Evolutionary conservation across 805 yeast species (phyloP).

Genomic region (Saccharomycodes ludwigii): DNA sequence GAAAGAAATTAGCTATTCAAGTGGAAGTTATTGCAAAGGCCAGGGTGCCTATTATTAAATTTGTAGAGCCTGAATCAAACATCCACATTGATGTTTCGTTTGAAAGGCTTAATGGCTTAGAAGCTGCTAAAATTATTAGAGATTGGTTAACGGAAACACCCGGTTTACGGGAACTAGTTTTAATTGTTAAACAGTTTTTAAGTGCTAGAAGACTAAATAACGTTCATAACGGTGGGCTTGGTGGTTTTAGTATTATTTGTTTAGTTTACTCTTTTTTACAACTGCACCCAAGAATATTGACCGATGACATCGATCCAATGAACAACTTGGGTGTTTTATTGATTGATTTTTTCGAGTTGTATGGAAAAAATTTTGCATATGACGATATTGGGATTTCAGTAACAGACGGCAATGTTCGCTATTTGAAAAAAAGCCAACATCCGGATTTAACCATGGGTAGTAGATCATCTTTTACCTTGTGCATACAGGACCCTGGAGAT

Average conservation of each 20-base stretch:
- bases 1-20: constrained; percentile 47
- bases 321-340: constrained; percentile 77
- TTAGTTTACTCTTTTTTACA: constrained; percentile 65
- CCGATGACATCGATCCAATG: constrained; percentile 51
- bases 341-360: constrained; percentile 85
- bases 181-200: constrained; percentile 76
- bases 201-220: constrained; percentile 67
- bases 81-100: constrained; percentile 85
- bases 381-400: constrained; percentile 65
- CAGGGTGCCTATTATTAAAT: constrained; percentile 88
- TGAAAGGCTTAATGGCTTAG: constrained; percentile 71
- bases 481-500: constrained; percentile 86
- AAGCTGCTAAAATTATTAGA: constrained; percentile 67
- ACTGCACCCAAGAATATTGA: constrained; percentile 65
- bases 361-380: constrained; percentile 82
- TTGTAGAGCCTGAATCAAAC: constrained; percentile 57
- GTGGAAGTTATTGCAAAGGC: constrained; percentile 84
- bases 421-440: constrained; percentile 44
- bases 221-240: constrained; percentile 88
- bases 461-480: constrained; percentile 47
- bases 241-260: constrained; percentile 90
- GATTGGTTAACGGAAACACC: constrained; percentile 64
- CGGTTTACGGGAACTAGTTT: constrained; percentile 69
- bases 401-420: constrained; percentile 40
- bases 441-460: constrained; percentile 27